A percentile compares a stretch with the other conserved stretches of the same genome.
Evolutionary conservation across 2,329 filamentous ascomycete species (phyloP).

Genomic region (Scedosporium apiospermum): DNA sequence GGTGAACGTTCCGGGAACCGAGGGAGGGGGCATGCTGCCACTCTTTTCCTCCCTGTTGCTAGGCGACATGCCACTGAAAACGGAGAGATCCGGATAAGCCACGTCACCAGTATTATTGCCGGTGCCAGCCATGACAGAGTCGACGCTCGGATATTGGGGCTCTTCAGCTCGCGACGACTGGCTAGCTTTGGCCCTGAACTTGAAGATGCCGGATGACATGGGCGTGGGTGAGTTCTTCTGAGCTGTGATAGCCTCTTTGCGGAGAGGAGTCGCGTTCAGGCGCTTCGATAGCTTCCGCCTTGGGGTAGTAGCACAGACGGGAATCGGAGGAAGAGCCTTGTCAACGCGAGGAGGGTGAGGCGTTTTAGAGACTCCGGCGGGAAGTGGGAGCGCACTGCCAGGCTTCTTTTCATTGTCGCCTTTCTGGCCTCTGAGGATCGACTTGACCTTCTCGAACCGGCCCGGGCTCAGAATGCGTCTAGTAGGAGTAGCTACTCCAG

Average conservation of each 20-base stretch:
- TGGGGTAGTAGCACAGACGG: slow-evolving; percentile 44
- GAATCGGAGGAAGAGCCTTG: slow-evolving; percentile 41
- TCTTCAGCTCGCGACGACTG: neutral
- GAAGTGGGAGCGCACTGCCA: slow-evolving; percentile 35
- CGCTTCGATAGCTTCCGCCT: slow-evolving; percentile 60
- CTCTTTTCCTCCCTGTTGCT: slow-evolving; percentile 14
- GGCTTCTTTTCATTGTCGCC: slow-evolving; percentile 23
- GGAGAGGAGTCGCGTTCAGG: slow-evolving; percentile 48
- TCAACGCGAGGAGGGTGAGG: slow-evolving; percentile 34
- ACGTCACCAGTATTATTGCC: slow-evolving; percentile 20
- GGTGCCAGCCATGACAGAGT: slow-evolving; percentile 14
- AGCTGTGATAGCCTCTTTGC: slow-evolving; percentile 18
- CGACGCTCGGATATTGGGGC: slow-evolving; percentile 20
- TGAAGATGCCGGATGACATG: slow-evolving; percentile 38
- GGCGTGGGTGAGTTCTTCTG: slow-evolving; percentile 49
- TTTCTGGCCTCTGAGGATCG: slow-evolving; percentile 39
- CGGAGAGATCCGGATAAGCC: slow-evolving; percentile 44
- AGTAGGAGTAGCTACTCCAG: slow-evolving; percentile 17
- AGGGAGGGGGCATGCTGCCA: slow-evolving; percentile 20
- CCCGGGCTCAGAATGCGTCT: slow-evolving; percentile 36
- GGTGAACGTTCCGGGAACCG: slow-evolving; percentile 49
- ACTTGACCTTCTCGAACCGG: slow-evolving; percentile 47
- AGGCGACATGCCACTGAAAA: slow-evolving; percentile 21
- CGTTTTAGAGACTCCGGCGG: slow-evolving; percentile 30
- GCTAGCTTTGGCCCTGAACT: slow-evolving; percentile 25